phyloP scores from a whole-genome alignment of 305 asterid genomes.

The Fraxinus velutina region DNA sequence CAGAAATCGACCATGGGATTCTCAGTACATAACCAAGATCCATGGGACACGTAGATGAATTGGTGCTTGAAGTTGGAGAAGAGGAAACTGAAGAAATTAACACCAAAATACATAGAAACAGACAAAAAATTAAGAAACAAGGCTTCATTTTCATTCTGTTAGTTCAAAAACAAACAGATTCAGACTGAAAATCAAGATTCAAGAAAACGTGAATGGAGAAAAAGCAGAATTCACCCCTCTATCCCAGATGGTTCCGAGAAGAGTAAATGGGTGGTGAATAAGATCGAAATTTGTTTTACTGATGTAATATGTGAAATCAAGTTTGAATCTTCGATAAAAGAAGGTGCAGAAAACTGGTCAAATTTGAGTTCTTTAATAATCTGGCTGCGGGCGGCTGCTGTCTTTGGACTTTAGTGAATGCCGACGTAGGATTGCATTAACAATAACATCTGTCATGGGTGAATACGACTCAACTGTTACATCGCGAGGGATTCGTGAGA shows the following conservation, averaged over 20 bases:
- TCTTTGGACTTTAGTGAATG: not conserved
- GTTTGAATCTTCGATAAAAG: not conserved
- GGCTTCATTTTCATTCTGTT: constrained; percentile 28
- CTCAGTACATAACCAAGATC: constrained; percentile 50
- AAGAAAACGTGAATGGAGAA: not conserved
- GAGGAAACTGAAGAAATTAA: constrained; percentile 20
- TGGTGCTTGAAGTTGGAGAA: constrained; percentile 26
- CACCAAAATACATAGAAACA: constrained; percentile 20
- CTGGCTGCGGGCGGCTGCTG: not conserved
- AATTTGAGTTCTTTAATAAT: not conserved
- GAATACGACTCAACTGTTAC: not conserved
- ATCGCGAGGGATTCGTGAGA: no score
- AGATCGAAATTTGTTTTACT: not conserved
- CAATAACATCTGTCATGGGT: not conserved
- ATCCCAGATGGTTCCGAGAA: not conserved
- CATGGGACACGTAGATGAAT: constrained; percentile 52
- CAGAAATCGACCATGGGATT: constrained; percentile 64
- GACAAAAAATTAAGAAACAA: constrained; percentile 32
- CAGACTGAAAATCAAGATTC: not conserved
- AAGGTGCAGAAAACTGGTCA: not conserved
- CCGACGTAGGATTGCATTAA: not conserved
- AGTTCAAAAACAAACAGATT: constrained; percentile 18
- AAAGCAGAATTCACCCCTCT: not conserved
- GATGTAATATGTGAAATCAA: not conserved
- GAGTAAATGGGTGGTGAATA: not conserved